Percentiles rank a stretch among this genome's conserved stretches.
These are phyloP conservation scores for Auricularia auricula-judae DNA, from an alignment of 768 basidiomycete genomes.

Conservation along the genomic window DNA sequence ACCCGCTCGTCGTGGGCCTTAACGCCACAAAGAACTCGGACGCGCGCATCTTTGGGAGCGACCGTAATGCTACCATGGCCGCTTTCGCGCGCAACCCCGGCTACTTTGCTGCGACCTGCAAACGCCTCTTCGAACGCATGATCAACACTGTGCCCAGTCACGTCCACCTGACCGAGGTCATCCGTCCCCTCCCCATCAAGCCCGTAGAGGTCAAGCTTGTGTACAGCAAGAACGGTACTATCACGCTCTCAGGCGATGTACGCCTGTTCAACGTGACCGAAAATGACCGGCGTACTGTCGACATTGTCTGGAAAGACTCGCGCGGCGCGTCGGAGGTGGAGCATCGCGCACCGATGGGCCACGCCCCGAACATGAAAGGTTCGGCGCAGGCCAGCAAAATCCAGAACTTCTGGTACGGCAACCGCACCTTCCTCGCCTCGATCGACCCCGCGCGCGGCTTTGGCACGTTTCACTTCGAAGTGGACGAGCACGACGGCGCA, in stretches of 20 bases:
- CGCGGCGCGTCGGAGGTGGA: neutral
- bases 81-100: constrained; percentile 19
- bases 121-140: constrained; percentile 32
- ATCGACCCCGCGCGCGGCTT: neutral
- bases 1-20: constrained; percentile 26
- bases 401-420: neutral
- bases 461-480: neutral
- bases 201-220: neutral
- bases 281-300: neutral
- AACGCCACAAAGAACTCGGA: constrained; percentile 31
- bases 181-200: neutral
- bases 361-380: neutral
- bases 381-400: neutral
- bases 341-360: neutral
- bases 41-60: constrained; percentile 28
- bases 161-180: constrained; percentile 35
- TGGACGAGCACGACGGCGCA: neutral
- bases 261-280: neutral
- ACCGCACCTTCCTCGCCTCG: neutral
- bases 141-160: constrained; percentile 34
- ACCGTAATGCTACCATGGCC: constrained; percentile 31
- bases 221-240: neutral
- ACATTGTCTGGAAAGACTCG: neutral
- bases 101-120: constrained; percentile 30
- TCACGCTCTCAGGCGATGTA: neutral